Evolutionary conservation across 495 filamentous ascomycete species (phyloP), one percentile per base, ranked within the genome.

Genomic region (Penicillium samsonianum): DNA sequence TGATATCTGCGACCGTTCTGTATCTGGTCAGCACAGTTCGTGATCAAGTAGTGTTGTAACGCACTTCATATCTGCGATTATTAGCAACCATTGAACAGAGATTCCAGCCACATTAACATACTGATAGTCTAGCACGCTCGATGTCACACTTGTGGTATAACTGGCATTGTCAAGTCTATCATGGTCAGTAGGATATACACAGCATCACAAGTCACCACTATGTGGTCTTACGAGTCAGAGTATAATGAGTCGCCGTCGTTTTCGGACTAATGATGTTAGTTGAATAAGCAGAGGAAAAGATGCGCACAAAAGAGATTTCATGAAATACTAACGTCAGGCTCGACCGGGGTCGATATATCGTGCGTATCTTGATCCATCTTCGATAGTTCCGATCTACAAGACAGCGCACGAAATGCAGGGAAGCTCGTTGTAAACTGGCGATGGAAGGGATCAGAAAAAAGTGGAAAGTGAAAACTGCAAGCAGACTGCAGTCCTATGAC

Each of bases 61-160:
- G 53, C 61, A 75, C 72, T 69, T 75, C 72, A 62, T 75, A 75
- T 69, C 72, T 75, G 42, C 0, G 19, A 19, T 40, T 45, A 37
- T 62, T 17, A 59, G 48, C 37, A 20, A 46, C 4, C 19, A 12
- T n/a, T 23, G 10, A 7, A n/a, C 35, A 17, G 5, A 23, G 4
- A n/a, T 22, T 43, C 0, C 11, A 22, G 41, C 1, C 11, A 22
- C 41, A 26, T 22, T 49, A 16, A 68, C 78, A 51, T 74, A 80
- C 70, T 71, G 69, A 47, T 78, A 79, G 46, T 78, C 71, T 44
- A 74, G 61, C 1, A 75, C 67, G 52, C 70, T 76, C 4, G 75
- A 78, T 1, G 74, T 73, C 52, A 75, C 60, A 43, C 72, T 75
- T 17, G 62, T 65, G 16, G 72, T 73, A 54, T 69, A 72, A 57